Base-by-base conservation (phyloP, 352 stramenopile genomes). In the Plasmopara muralis region DNA sequence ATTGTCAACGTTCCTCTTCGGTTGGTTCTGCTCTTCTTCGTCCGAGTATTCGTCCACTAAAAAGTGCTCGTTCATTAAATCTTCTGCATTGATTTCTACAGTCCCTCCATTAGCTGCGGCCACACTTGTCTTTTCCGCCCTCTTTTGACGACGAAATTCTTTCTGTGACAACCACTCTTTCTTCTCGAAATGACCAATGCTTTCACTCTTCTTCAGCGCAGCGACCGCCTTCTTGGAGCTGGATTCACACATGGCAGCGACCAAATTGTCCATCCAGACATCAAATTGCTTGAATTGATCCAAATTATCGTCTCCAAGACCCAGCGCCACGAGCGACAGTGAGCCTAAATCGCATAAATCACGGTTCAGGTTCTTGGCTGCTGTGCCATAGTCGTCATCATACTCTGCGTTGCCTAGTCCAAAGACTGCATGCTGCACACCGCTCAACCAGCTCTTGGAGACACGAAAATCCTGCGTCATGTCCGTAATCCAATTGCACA, bases 381-480 rank as follows among this genome's bases (percentile, higher is more conserved):
- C 83, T 14, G 76, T 89, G 43, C 77, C 82, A 51, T 89, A 95
- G 66, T 87, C 51, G 48, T 95, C 87, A 53, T 93, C 87, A 53
- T 95, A 96, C 63, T 93, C 85, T 14, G 74, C 71, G 55, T 91
- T 95, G 50, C 87, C 87, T 29, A 95, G 67, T 7, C 85, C 87
- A 47, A 94, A 93, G 3, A 94, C 81, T 0, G 81, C 85, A 60
- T 94, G 86, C 28, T 60, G 64, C 1, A 86, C 65, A 16, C 73
- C 71, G n/a, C 62, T 64, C 8, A 96, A 69, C 80, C 82, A 91
- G 16, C 68, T 72, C 55, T 87, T 91, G 54, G 81, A 85, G 53
- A 95, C 83, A 16, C 87, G 85, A 59, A 96, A 96, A 68, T 96
- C 87, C 33, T 83, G 70, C 33, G 74, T 83, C 83, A 93, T 95